Base-by-base conservation (phyloP, 1,284 basidiomycete genomes). In the Kwoniella shivajii region DNA sequence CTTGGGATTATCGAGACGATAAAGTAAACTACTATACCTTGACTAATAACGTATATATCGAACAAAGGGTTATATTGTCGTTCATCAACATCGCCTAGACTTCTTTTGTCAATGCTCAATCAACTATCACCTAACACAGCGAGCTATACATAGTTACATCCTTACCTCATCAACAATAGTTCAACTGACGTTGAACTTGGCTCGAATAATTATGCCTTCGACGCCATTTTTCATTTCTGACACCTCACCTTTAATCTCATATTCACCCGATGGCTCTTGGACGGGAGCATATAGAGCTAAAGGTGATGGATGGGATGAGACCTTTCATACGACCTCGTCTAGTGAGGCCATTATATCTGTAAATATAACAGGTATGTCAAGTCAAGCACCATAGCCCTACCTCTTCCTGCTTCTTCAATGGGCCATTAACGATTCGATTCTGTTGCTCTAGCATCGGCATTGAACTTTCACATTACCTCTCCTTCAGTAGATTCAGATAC, bases 301-400 rank as follows among this genome's bases (percentile, higher is more conserved):
- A 18, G 60, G 57, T 10, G 57, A 73, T 54, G 71, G 69, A 16
- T 71, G 56, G 52, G 71, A 73, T 56, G 60, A 67, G 48, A 73
- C 71, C 0, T 66, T 68, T 27, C 71, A 71, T 49, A 48, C 31
- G 52, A 53, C 56, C 11, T 36, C 24, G 1, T 31, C 14, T 10
- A 33, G 16, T 6, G 49, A 37, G 1, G 50, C 56, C 2, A 54
- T 52, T 0, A 51, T 72, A n/a, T 29, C 50, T 24, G 33, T 60
- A 24, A 61, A 61, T 26, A 18, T 61, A 6, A 61, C 66, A n/a
- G 65, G 70, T 68, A 30, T 60, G 65, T 59, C 38, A 13, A 20
- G 26, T n/a, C 44, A n/a, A 46, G 18, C 34, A 22, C 18, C 16
- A 33, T 11, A 7, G 34, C 4, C 2, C 9, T 34, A 4, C 24